phyloP scores from a whole-genome alignment of 345 rosid species.

The Populus euphratica region DNA sequence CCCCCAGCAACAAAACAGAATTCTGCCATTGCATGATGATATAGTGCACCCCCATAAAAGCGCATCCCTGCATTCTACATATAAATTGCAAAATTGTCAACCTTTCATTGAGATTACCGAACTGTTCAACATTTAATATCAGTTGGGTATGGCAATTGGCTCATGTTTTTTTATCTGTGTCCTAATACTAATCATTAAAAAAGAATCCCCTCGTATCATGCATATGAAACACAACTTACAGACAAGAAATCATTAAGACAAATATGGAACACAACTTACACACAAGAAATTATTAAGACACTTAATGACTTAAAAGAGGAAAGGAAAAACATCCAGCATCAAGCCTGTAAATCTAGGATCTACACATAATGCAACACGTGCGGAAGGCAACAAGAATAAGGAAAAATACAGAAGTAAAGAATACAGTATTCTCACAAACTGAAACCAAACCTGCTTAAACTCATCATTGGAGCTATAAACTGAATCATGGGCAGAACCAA shows the following conservation, averaged over 20 bases:
- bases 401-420: not conserved
- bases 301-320: not conserved
- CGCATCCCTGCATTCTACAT: slow-evolving; percentile 91
- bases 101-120: not conserved
- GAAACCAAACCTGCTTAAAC: slow-evolving; percentile 69
- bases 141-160: not conserved
- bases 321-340: not conserved
- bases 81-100: slow-evolving; percentile 5
- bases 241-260: not conserved
- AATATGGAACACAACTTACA: not conserved
- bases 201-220: not conserved
- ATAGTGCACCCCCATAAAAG: slow-evolving; percentile 94
- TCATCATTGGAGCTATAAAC: slow-evolving; percentile 77
- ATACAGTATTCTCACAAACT: not conserved
- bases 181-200: not conserved
- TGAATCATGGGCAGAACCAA: slow-evolving; percentile 69
- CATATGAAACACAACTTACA: not conserved
- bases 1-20: slow-evolving; percentile 93
- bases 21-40: slow-evolving; percentile 96
- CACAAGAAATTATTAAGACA: not conserved
- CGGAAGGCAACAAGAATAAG: not conserved
- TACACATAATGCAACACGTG: not conserved
- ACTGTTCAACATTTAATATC: not conserved
- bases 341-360: not conserved
- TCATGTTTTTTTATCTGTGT: not conserved